phyloP scores from a whole-genome alignment of 306 rosid species.

The Corylus avellana region DNA sequence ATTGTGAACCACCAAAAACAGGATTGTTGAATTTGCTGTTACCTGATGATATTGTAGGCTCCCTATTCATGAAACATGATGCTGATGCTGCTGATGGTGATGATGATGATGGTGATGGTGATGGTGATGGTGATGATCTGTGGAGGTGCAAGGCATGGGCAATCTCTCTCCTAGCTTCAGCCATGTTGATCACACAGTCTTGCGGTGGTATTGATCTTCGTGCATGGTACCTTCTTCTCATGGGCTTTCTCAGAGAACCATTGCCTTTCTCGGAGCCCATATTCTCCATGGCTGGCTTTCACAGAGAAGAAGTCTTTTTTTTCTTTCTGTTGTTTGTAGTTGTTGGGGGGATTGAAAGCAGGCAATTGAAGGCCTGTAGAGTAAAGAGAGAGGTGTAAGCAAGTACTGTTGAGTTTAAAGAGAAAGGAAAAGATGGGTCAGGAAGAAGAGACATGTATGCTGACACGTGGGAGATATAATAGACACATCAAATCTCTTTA shows the following conservation, averaged over 20 bases:
- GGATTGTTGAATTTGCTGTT: conserved; percentile 19
- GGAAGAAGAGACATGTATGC: conserved; percentile 29
- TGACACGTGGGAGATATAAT: conserved; percentile 47
- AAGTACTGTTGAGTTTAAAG: not conserved
- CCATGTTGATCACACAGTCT: conserved; percentile 20
- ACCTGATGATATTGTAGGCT: conserved; percentile 15
- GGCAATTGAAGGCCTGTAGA: conserved; percentile 1
- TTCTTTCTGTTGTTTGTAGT: not conserved
- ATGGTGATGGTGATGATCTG: conserved; percentile 27
- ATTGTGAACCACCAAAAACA: conserved; percentile 23
- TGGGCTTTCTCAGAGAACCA: conserved; percentile 12
- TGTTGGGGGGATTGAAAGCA: conserved; percentile 11
- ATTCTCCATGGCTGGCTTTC: conserved; percentile 10
- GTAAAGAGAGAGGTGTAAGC: not conserved
- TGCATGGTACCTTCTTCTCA: conserved; percentile 23
- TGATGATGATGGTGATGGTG: conserved; percentile 3
- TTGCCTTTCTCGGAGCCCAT: conserved; percentile 18
- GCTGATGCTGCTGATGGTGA: not conserved
- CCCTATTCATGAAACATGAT: conserved; percentile 15
- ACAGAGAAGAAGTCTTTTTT: no score
- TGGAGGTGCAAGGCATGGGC: conserved; percentile 37
- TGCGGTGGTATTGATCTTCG: conserved; percentile 16
- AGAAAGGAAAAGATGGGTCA: conserved; percentile 29
- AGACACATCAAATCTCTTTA: conserved; percentile 50
- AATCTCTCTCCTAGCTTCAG: conserved; percentile 39